A percentile compares a stretch with the other conserved stretches of the same genome.
These are phyloP conservation scores for Coemansia sp. DNA, from an alignment of 192 early-diverging fungal species.

Conservation along the genomic window DNA sequence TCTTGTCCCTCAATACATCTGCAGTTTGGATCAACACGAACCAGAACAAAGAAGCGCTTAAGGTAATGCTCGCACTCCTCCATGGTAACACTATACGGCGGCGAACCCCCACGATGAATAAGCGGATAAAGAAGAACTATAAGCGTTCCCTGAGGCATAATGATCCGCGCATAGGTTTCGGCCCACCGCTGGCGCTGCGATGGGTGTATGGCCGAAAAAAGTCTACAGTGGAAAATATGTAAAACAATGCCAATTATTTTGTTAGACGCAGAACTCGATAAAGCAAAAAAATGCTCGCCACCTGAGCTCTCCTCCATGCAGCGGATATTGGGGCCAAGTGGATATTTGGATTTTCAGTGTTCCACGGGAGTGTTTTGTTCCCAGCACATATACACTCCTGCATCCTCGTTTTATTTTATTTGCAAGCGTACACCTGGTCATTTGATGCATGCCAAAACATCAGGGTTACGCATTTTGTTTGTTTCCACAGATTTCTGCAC, in stretches of 20 bases:
- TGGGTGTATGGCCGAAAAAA: constrained; percentile 43
- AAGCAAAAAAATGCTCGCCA: no score
- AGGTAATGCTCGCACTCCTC: constrained; percentile 37
- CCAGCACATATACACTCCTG: no score
- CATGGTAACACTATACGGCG: constrained; percentile 42
- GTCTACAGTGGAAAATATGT: constrained; percentile 18
- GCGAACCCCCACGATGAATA: constrained; percentile 30
- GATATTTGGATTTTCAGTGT: no score
- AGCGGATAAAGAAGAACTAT: constrained; percentile 45
- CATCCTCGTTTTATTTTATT: no score
- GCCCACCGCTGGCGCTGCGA: constrained; percentile 46
- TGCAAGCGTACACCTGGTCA: no score
- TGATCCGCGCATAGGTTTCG: constrained; percentile 36
- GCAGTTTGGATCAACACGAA: constrained; percentile 46
- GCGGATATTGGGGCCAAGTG: no score
- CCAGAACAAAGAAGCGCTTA: constrained; percentile 47
- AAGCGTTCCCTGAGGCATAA: constrained; percentile 42
- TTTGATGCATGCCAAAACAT: background rate
- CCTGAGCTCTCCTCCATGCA: no score
- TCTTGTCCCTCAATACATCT: constrained; percentile 40
- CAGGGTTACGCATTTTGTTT: background rate
- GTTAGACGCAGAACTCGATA: no score
- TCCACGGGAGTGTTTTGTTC: no score
- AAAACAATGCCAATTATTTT: no score
- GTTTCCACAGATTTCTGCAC: background rate